These are phyloP conservation scores for Colletotrichum spaethianum DNA, from an alignment of 2,329 filamentous ascomycete species.

Conservation along the genomic window DNA sequence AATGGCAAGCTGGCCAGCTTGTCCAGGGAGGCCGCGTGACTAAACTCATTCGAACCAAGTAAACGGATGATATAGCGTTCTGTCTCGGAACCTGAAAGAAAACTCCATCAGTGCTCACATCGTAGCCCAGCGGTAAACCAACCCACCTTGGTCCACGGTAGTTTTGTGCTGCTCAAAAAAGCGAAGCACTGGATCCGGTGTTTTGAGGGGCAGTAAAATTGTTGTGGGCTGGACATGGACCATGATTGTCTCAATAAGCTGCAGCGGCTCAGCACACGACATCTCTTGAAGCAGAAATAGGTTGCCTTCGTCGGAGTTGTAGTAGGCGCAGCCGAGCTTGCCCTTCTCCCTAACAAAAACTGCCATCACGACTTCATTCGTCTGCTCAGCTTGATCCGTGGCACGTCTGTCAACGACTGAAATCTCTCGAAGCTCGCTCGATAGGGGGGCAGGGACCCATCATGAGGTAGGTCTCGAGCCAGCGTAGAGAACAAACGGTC, in stretches of 20 bases:
- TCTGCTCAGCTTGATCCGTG: conserved; percentile 39
- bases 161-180: conserved; percentile 46
- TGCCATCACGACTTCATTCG: conserved; percentile 80
- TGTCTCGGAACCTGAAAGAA: conserved; percentile 5
- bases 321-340: conserved; percentile 88
- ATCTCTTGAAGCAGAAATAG: conserved; percentile 83
- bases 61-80: conserved; percentile 68
- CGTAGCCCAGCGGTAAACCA: background rate
- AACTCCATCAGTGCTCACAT: background rate
- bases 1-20: conserved; percentile 75
- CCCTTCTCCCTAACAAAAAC: conserved; percentile 80
- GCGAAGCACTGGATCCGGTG: conserved; percentile 56
- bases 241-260: conserved; percentile 67
- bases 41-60: conserved; percentile 81
- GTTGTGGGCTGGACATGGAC: conserved; percentile 69
- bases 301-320: conserved; percentile 77
- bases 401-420: background rate
- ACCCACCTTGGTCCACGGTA: conserved; percentile 35
- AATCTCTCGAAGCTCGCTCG: background rate
- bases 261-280: conserved; percentile 1
- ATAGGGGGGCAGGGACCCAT: background rate
- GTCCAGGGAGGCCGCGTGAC: conserved; percentile 74
- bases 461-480: background rate
- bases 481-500: background rate
- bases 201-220: conserved; percentile 65